Evolutionary conservation across 345 rosid species (phyloP).

Genomic region (Boechera divaricarpa): DNA sequence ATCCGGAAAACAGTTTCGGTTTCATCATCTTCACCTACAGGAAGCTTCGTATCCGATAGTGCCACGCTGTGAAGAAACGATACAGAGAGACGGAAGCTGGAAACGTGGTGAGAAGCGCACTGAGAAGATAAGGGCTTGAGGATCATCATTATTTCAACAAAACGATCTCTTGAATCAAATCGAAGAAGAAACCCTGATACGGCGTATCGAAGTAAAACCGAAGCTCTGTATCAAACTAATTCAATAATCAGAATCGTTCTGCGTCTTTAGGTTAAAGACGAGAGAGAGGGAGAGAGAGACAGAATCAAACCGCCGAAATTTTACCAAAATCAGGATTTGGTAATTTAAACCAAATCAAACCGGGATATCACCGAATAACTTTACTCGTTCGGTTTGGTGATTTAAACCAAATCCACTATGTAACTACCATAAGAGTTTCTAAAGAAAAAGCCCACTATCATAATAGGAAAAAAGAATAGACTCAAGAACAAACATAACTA

Average conservation of each 20-base stretch:
- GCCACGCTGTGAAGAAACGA: constrained; percentile 44
- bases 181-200: not conserved
- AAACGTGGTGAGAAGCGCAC: constrained; percentile 28
- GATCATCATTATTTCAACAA: constrained; percentile 15
- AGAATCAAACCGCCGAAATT: not conserved
- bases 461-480: too few species aligned
- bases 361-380: not conserved
- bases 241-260: too few species aligned
- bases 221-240: not conserved
- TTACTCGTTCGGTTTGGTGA: not conserved
- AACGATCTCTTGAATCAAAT: not conserved
- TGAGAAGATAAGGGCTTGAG: constrained; percentile 30
- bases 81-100: constrained; percentile 17
- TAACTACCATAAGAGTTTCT: too few species aligned
- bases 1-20: constrained; percentile 47
- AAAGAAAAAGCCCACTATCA: too few species aligned
- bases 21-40: constrained; percentile 33
- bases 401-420: not conserved
- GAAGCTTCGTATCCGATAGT: constrained; percentile 19
- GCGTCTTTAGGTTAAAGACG: not conserved
- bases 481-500: too few species aligned
- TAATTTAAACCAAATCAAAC: not conserved
- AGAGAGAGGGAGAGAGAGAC: not conserved
- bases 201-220: not conserved
- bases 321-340: not conserved